Evolutionary conservation across 176 grass and related monocot genomes (phyloP).

Genomic region (Panicum miliaceum): DNA sequence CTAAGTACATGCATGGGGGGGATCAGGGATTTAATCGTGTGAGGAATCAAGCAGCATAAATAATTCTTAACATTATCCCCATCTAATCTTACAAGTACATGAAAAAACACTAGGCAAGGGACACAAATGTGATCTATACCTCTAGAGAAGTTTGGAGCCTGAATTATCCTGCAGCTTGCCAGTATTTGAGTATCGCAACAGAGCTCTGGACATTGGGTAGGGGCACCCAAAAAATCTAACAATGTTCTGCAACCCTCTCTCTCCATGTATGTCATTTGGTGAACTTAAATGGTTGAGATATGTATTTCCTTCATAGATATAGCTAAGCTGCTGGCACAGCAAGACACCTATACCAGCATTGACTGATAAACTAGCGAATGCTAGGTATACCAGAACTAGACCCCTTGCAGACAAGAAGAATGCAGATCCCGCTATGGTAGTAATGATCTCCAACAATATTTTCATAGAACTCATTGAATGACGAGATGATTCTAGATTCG

Average conservation of each 20-base stretch:
- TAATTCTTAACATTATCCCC: not conserved
- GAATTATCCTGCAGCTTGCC: slow-evolving; percentile 73
- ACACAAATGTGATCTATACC: slow-evolving; percentile 33
- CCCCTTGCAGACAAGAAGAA: slow-evolving; percentile 88
- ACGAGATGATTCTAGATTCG: slow-evolving; percentile 43
- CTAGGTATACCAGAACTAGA: slow-evolving; percentile 81
- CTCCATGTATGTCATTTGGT: slow-evolving; percentile 50
- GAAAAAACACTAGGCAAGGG: not conserved
- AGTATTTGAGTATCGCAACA: slow-evolving; percentile 55
- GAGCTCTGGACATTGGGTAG: slow-evolving; percentile 61
- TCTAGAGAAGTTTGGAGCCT: slow-evolving; percentile 69
- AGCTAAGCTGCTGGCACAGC: slow-evolving; percentile 91
- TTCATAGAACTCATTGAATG: slow-evolving; percentile 46
- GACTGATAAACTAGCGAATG: slow-evolving; percentile 84
- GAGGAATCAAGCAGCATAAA: not conserved
- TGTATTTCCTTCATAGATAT: slow-evolving; percentile 86
- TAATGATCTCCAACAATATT: slow-evolving; percentile 55
- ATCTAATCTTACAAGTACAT: not conserved
- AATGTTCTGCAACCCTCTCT: slow-evolving; percentile 82
- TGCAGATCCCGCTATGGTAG: slow-evolving; percentile 60
- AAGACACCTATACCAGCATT: slow-evolving; percentile 82
- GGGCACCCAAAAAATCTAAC: slow-evolving; percentile 83
- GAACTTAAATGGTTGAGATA: slow-evolving; percentile 73
- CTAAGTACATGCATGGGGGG: not conserved
- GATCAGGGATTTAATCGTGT: not conserved